Evolutionary conservation across 345 rosid genomes (phyloP).

Genomic region (Acer yangbiense): DNA sequence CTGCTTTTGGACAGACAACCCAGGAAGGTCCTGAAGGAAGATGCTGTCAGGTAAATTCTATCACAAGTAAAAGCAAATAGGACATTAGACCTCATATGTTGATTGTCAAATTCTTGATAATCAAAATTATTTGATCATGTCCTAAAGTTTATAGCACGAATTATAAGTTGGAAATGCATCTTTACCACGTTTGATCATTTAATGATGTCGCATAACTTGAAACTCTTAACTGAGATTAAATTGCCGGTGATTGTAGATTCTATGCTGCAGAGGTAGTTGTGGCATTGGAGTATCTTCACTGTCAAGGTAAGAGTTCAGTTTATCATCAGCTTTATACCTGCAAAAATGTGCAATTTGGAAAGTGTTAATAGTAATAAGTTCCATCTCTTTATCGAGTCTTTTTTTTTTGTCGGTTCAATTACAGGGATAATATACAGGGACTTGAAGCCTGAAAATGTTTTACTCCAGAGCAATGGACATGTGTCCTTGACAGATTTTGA

Average conservation of each 20-base stretch:
- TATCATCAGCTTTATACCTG: background rate
- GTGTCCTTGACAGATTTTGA: slow-evolving; percentile 87
- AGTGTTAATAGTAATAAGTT: no score
- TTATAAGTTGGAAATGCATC: background rate
- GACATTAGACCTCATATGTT: background rate
- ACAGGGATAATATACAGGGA: slow-evolving; percentile 90
- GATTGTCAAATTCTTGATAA: background rate
- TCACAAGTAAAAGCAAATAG: background rate
- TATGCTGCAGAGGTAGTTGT: slow-evolving; percentile 86
- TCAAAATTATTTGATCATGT: background rate
- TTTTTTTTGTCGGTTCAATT: no score
- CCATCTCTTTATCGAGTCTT: no score
- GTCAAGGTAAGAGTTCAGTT: slow-evolving; percentile 64
- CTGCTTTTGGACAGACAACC: slow-evolving; percentile 87
- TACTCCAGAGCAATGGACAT: slow-evolving; percentile 78
- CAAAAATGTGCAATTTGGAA: no score
- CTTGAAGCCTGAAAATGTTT: slow-evolving; percentile 86
- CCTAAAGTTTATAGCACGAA: background rate
- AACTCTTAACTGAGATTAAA: no score
- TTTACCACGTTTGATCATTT: background rate
- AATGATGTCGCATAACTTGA: background rate
- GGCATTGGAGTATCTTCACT: slow-evolving; percentile 96
- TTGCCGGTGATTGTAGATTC: slow-evolving; percentile 52
- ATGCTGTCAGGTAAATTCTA: slow-evolving; percentile 73
- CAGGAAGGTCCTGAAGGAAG: slow-evolving; percentile 81